Percentiles rank a stretch among this genome's conserved stretches.
These are phyloP conservation scores for Eucalyptus cladocalyx DNA, from an alignment of 345 rosid species.

Conservation along the genomic window DNA sequence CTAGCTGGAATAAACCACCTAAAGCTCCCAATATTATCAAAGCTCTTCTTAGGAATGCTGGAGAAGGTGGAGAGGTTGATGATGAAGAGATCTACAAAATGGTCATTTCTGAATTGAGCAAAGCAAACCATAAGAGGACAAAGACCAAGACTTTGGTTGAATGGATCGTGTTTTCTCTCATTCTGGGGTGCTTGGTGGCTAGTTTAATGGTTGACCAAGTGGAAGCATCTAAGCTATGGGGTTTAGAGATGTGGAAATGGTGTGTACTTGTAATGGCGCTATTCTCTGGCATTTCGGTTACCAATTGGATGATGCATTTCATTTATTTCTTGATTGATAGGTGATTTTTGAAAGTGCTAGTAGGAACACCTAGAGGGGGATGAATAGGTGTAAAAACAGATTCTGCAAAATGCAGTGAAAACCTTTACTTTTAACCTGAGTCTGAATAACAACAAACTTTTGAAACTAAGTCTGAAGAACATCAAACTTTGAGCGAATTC, in stretches of 20 bases:
- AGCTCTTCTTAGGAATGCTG: slow-evolving; percentile 12
- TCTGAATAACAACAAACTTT: no score
- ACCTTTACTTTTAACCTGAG: no score
- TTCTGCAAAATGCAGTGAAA: no score
- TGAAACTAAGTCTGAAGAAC: no score
- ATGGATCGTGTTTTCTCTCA: slow-evolving; percentile 19
- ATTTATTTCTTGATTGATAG: slow-evolving; percentile 62
- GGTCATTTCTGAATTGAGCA: slow-evolving; percentile 22
- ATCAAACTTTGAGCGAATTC: no score
- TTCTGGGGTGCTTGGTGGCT: slow-evolving; percentile 33
- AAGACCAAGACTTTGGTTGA: slow-evolving; percentile 23
- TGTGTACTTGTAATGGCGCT: slow-evolving; percentile 60
- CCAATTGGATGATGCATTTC: slow-evolving; percentile 61
- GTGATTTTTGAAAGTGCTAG: no score
- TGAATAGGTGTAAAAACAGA: no score
- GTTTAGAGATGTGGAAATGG: slow-evolving; percentile 73
- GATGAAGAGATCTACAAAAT: slow-evolving; percentile 44
- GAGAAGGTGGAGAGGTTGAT: slow-evolving; percentile 39
- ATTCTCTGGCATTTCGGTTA: slow-evolving; percentile 55
- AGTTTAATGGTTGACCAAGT: slow-evolving; percentile 31
- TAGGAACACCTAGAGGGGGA: no score
- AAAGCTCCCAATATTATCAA: slow-evolving; percentile 8
- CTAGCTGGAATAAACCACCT: background rate
- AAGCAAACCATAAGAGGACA: slow-evolving; percentile 15
- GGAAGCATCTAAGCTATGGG: slow-evolving; percentile 27